Conservation (phyloP, 2,329 filamentous ascomycete genomes). For the Arthrobotrys megalospora region DNA sequence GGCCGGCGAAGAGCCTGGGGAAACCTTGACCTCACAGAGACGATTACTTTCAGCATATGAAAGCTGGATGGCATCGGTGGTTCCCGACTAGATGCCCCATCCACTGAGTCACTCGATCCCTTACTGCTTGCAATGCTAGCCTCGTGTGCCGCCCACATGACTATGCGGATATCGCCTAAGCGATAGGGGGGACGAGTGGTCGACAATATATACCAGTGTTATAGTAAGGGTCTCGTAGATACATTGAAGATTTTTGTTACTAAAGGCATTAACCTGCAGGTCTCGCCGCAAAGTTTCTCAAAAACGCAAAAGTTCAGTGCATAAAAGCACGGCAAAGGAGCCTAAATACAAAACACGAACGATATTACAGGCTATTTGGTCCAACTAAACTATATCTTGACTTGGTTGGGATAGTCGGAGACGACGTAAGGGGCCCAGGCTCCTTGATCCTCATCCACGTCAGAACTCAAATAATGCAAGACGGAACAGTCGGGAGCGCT, state of each 20-base stretch:
- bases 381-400: no score
- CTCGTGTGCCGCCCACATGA: no score
- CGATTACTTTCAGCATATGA: not conserved
- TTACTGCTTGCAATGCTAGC: no score
- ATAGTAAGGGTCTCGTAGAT: not conserved
- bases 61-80: not conserved
- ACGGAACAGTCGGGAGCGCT: no score
- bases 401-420: no score
- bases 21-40: not conserved
- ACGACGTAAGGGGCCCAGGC: no score
- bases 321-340: not conserved
- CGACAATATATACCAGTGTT: no score
- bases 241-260: not conserved
- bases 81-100: not conserved
- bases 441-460: no score
- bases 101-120: not conserved
- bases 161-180: no score
- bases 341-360: not conserved
- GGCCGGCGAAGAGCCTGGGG: not conserved
- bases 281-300: not conserved
- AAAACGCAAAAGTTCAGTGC: conserved; percentile 7
- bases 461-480: no score
- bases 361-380: not conserved
- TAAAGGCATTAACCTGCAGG: not conserved
- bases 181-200: no score